Evolutionary conservation across 805 yeast species (phyloP).

Genomic region (Lachancea thermotolerans): DNA sequence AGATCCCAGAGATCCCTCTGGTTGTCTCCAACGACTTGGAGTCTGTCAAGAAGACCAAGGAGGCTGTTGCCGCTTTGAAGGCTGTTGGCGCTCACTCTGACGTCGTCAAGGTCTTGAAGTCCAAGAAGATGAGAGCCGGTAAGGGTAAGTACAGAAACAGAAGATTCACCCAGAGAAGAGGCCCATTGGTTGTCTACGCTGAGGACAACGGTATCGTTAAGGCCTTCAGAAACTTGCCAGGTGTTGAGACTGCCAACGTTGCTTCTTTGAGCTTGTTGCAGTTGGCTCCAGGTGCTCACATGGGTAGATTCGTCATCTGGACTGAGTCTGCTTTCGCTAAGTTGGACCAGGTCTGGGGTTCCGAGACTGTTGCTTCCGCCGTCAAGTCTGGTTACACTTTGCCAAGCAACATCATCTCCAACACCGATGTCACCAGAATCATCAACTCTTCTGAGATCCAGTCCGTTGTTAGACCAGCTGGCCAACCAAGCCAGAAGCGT

Average conservation of each 20-base stretch:
- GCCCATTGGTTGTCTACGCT: conserved; percentile 98
- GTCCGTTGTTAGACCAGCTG: conserved; percentile 94
- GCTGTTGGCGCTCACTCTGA: conserved; percentile 99
- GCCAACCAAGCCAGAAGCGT: conserved; percentile 89
- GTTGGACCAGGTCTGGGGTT: conserved; percentile 95
- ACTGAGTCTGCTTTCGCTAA: conserved; percentile 97
- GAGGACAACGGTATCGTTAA: conserved; percentile 95
- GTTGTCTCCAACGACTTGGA: conserved; percentile 92
- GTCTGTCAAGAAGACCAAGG: conserved; percentile 93
- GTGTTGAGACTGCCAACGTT: conserved; percentile 96
- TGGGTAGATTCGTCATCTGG: conserved; percentile 99
- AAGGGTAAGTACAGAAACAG: conserved; percentile 99
- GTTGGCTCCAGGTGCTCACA: conserved; percentile 99
- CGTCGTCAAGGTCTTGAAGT: conserved; percentile 94
- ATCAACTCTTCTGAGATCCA: conserved; percentile 99
- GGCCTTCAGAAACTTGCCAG: conserved; percentile 99
- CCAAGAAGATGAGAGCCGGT: conserved; percentile 99
- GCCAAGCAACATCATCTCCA: conserved; percentile 90
- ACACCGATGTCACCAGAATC: conserved; percentile 93
- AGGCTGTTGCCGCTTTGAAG: conserved; percentile 96
- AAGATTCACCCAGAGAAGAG: conserved; percentile 99
- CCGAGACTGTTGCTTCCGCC: conserved; percentile 74
- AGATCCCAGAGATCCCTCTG: conserved; percentile 96
- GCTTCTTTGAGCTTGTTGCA: conserved; percentile 90
- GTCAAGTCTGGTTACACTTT: conserved; percentile 79